phyloP scores from a whole-genome alignment of 2,329 filamentous ascomycete species.

The Fusarium domesticum region DNA sequence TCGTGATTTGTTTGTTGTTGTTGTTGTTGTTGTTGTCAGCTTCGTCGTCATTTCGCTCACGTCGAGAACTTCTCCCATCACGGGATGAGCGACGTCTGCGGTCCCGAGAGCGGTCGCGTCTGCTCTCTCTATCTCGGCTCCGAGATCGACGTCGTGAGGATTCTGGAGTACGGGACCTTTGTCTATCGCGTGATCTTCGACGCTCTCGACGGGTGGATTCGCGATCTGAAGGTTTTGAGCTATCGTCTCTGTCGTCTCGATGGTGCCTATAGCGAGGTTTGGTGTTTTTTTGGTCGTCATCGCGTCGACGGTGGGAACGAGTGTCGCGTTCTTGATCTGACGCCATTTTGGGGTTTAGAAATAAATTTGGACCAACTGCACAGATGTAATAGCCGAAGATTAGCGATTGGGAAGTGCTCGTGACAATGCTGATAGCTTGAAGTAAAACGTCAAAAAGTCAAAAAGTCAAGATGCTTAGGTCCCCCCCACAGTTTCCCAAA shows the following conservation, averaged over 20 bases:
- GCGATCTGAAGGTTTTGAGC: conserved; percentile 21
- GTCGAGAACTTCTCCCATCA: conserved; percentile 30
- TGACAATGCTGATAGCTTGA: no score
- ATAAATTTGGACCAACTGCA: not conserved
- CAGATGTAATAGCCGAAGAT: no score
- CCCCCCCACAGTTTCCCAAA: no score
- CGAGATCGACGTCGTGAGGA: conserved; percentile 24
- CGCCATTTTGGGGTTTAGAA: conserved; percentile 24
- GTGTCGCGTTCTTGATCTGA: conserved; percentile 24
- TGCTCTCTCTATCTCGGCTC: conserved; percentile 27
- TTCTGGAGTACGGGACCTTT: conserved; percentile 35
- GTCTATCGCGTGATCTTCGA: conserved; percentile 28
- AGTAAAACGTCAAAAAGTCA: no score
- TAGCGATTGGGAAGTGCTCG: no score
- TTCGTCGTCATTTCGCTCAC: conserved; percentile 23
- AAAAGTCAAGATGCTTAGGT: not conserved
- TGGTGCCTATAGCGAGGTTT: conserved; percentile 15
- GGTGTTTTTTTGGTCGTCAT: conserved; percentile 22
- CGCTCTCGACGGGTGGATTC: conserved; percentile 28
- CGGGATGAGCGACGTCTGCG: conserved; percentile 32
- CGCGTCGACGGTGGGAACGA: conserved; percentile 14
- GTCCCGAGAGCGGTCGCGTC: conserved; percentile 26
- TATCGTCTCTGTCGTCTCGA: conserved; percentile 5
- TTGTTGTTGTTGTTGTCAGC: conserved; percentile 16
- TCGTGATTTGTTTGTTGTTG: conserved; percentile 22